Base-by-base conservation (phyloP, 2,329 filamentous ascomycete genomes). In the Xylariaceae sp. region DNA sequence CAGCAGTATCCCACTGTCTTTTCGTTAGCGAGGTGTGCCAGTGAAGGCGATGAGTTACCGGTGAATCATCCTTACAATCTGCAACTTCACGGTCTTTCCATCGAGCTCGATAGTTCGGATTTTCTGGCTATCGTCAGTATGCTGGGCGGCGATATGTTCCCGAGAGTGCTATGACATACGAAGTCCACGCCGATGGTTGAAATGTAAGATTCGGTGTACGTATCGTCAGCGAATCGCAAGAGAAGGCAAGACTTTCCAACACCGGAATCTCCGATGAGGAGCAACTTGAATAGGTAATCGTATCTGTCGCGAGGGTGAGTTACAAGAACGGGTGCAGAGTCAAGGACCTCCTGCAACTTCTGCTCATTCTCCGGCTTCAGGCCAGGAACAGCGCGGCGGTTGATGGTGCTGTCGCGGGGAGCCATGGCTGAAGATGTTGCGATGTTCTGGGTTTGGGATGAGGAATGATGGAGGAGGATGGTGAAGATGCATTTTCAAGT, bases 271-370 rank as follows among this genome's bases (percentile, higher is more conserved):
- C 95, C 95, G 87, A 99, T 99, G 83, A 99, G 93, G 79, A 99
- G 91, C 67, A 99, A 92, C 88, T 99, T 99, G 88, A 99, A 99
- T 74, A 99, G 92, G 79, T 99, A 99, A 78, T 99, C 95, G 90
- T 99, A 99, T 95, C 95, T 98, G 74, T 58, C 54, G 47, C 20
- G 37, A 46, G 43, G 49, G 44, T 21, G 45, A 57, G 60, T 75
- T 55, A 73, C 69, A 48, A 50, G 48, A 53, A 55, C 40, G 44
- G 52, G 29, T 37, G 44, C 40, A 40, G 44, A n/a, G 52, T 48
- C 26, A 40, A 66, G 37, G 29, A 67, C 53, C 52, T 67, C 52
- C 16, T 56, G 49, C 14, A 69, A 54, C 50, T 65, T 66, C 48
- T 50, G 56, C 42, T 64, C 43, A 23, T 66, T 63, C 23, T 57